These are phyloP conservation scores for Pythium myriotylum DNA, from an alignment of 352 stramenopile species.

Conservation along the genomic window DNA sequence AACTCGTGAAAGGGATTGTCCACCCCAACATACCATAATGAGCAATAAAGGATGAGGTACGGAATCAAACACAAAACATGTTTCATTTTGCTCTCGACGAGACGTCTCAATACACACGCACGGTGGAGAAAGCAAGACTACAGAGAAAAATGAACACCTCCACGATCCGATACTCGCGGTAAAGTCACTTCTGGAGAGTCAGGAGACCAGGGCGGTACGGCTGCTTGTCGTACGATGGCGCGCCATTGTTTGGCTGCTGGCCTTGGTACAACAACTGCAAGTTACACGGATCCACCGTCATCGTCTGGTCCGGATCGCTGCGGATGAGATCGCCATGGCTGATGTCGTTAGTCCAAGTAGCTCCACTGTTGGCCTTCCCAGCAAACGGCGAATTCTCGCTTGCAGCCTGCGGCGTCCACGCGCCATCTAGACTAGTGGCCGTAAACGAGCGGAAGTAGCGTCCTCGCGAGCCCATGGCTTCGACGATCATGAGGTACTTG, in stretches of 20 bases:
- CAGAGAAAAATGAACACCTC: too few relatives aligned
- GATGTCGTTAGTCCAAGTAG: constrained; percentile 6
- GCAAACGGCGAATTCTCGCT: constrained; percentile 6
- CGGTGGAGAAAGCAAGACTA: too few relatives aligned
- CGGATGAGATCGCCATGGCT: constrained; percentile 8
- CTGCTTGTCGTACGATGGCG: too few relatives aligned
- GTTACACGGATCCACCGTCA: constrained; percentile 10
- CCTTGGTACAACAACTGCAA: constrained; percentile 9
- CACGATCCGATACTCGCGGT: too few relatives aligned
- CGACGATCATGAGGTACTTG: constrained; percentile 9
- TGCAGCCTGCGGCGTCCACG: neutral
- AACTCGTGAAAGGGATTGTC: too few relatives aligned
- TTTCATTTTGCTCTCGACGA: too few relatives aligned
- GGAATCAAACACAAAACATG: too few relatives aligned
- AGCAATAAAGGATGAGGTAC: too few relatives aligned
- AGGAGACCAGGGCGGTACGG: too few relatives aligned
- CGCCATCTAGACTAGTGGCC: neutral
- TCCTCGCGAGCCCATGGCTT: neutral
- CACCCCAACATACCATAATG: too few relatives aligned
- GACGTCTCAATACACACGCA: too few relatives aligned
- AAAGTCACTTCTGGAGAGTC: too few relatives aligned
- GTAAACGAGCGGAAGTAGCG: constrained; percentile 5
- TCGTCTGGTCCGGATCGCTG: constrained; percentile 11
- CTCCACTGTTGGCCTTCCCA: constrained; percentile 5
- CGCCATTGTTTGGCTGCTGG: constrained; percentile 1